These are phyloP conservation scores for Crepidotus variabilis DNA, from an alignment of 768 basidiomycete genomes.

Conservation along the genomic window DNA sequence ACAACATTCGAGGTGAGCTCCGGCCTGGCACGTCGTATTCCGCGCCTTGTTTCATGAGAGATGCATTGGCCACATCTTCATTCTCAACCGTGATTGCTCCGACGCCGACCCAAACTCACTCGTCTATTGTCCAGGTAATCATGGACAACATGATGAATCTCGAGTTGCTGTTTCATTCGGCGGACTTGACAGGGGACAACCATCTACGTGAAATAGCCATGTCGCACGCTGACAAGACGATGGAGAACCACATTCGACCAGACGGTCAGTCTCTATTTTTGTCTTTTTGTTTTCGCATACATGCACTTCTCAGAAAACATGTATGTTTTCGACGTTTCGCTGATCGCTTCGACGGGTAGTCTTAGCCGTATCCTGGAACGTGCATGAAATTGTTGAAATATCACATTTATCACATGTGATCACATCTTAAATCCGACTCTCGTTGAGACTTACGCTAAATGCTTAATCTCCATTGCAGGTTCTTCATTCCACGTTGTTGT, in stretches of 20 bases:
- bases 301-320: background rate
- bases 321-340: too few relatives aligned
- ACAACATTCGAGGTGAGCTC: conserved; percentile 51
- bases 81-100: too few relatives aligned
- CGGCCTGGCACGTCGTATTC: too few relatives aligned
- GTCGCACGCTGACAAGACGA: conserved; percentile 63
- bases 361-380: too few relatives aligned
- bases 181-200: conserved; percentile 53
- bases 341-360: too few relatives aligned
- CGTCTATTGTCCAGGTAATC: conserved; percentile 42
- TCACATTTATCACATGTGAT: too few relatives aligned
- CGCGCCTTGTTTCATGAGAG: background rate
- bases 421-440: too few relatives aligned
- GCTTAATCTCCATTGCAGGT: conserved; percentile 24
- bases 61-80: background rate
- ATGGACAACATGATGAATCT: conserved; percentile 84
- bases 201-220: conserved; percentile 59
- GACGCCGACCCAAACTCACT: background rate
- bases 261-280: conserved; percentile 42
- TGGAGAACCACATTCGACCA: conserved; percentile 58
- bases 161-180: conserved; percentile 59
- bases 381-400: too few relatives aligned
- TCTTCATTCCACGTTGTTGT: conserved; percentile 61
- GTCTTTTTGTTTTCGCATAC: too few relatives aligned
- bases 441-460: background rate